phyloP scores from a whole-genome alignment of 345 rosid genomes.

The Salix koriyanagi region DNA sequence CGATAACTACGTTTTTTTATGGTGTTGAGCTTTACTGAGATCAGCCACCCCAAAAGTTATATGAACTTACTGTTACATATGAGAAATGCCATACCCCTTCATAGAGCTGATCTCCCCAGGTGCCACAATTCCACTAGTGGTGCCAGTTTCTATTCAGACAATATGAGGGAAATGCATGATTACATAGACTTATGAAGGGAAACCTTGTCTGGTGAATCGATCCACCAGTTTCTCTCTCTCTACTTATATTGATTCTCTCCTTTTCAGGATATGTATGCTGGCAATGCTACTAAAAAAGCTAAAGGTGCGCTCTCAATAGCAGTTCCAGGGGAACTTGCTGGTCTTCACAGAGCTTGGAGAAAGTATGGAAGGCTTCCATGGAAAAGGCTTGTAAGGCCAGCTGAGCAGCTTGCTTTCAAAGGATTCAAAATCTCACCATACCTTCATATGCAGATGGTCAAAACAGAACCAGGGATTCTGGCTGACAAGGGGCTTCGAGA shows the following conservation, averaged over 20 bases:
- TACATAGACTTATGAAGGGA: too few species aligned
- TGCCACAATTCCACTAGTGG: too few species aligned
- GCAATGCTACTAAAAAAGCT: conserved; percentile 34
- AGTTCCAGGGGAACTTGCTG: conserved; percentile 56
- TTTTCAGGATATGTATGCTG: conserved; percentile 40
- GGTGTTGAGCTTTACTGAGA: too few species aligned
- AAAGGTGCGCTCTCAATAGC: conserved; percentile 52
- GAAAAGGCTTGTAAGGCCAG: conserved; percentile 44
- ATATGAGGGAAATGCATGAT: too few species aligned
- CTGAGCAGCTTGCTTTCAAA: conserved; percentile 39
- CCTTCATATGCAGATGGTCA: conserved; percentile 47
- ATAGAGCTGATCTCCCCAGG: too few species aligned
- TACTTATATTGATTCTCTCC: neutral
- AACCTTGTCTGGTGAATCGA: too few species aligned
- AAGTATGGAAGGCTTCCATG: conserved; percentile 53
- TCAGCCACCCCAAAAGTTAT: too few species aligned
- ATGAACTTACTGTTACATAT: neutral
- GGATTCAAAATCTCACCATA: conserved; percentile 54
- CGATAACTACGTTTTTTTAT: neutral
- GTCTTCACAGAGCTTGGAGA: conserved; percentile 54
- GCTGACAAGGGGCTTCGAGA: conserved; percentile 47
- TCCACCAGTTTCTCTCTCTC: neutral
- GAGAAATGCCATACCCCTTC: neutral
- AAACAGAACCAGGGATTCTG: conserved; percentile 24
- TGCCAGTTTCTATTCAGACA: too few species aligned